phyloP scores from a whole-genome alignment of 2,329 filamentous ascomycete genomes.

The Hypoxylon sp. region DNA sequence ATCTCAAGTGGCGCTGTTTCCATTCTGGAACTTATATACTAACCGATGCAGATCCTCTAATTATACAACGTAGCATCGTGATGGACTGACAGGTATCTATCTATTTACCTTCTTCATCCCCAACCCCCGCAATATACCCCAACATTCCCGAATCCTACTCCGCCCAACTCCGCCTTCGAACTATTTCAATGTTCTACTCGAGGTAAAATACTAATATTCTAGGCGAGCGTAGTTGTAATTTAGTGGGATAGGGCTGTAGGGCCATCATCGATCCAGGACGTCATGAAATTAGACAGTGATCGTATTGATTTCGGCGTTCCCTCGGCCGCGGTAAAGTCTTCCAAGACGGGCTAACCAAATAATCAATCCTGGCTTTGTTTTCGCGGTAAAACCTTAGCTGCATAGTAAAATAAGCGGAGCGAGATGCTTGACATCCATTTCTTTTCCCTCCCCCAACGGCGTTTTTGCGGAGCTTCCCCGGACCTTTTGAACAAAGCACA shows the following conservation, averaged over 20 bases:
- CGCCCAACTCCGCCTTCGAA: slow-evolving; percentile 16
- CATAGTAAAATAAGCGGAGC: slow-evolving; percentile 6
- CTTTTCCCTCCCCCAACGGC: slow-evolving; percentile 25
- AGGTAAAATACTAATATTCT: neutral
- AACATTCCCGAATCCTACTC: slow-evolving; percentile 18
- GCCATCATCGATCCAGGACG: slow-evolving; percentile 6
- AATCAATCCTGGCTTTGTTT: slow-evolving; percentile 8
- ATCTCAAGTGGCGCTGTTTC: neutral
- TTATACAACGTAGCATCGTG: slow-evolving; percentile 34
- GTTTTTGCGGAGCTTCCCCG: slow-evolving; percentile 45
- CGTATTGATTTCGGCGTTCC: slow-evolving; percentile 27
- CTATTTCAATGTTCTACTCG: slow-evolving; percentile 2
- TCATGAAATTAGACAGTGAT: neutral
- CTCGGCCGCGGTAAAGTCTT: slow-evolving; percentile 23
- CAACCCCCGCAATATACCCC: slow-evolving; percentile 38
- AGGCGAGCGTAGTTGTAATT: neutral
- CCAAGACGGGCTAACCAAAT: slow-evolving; percentile 25
- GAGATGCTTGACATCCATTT: slow-evolving; percentile 1
- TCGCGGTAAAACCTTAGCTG: slow-evolving; percentile 2
- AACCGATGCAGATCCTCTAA: slow-evolving; percentile 3
- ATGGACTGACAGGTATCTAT: slow-evolving; percentile 7
- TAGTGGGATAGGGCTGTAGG: slow-evolving; percentile 16
- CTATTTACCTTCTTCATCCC: neutral
- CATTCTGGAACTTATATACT: slow-evolving; percentile 15
- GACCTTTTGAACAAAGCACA: slow-evolving; percentile 22